Base-by-base conservation (phyloP, 768 basidiomycete genomes). In the Cyathus striatus region DNA sequence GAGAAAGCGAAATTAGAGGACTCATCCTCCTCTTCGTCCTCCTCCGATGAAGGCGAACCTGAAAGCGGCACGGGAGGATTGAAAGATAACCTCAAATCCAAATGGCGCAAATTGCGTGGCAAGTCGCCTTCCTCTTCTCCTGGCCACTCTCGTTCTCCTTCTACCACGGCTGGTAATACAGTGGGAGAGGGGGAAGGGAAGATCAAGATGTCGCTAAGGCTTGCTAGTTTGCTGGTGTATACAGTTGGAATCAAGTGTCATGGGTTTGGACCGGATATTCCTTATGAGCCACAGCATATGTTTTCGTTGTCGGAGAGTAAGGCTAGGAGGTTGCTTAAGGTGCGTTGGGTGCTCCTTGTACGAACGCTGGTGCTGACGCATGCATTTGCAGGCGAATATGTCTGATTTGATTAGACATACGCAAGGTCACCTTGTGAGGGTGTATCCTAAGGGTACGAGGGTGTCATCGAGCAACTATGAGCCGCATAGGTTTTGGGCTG, bases 241-340 rank as follows among this genome's bases (percentile, higher is more conserved):
- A 97, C 95, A 4, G 81, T 95, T 41, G 95, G 95, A 4, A 90
- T 97, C 47, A 95, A 95, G 61, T 96, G 89, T 52, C 85, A 83
- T 35, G 93, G 94, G 0, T 75, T 98, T 62, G 88, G 89, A 63
- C 82, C 87, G 61, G 83, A 90, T 48, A 83, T 89, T 49, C 69
- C 73, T 23, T 99, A 99, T 55, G 83, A 83, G 6, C 77, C 87
- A 0, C 85, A 90, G 54, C 89, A 97, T 53, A 77, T 97, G 58
- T 94, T 99, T 61, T 95, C 91, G 5, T 76, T 98, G 5, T 94
- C 92, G 0, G 95, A 98, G 68, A 78, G 69, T 44, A 80, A 79
- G 14, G 83, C 82, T 48, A 84, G 83, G 59, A 84, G 83, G 66
- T 69, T 93, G 47, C 55, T 94, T 37, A 84, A 84, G 63, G 7